Evolutionary conservation across 1,284 basidiomycete genomes (phyloP), one percentile per base, ranked within the genome.

Genomic region (Cutaneotrichosporon sp.): DNA sequence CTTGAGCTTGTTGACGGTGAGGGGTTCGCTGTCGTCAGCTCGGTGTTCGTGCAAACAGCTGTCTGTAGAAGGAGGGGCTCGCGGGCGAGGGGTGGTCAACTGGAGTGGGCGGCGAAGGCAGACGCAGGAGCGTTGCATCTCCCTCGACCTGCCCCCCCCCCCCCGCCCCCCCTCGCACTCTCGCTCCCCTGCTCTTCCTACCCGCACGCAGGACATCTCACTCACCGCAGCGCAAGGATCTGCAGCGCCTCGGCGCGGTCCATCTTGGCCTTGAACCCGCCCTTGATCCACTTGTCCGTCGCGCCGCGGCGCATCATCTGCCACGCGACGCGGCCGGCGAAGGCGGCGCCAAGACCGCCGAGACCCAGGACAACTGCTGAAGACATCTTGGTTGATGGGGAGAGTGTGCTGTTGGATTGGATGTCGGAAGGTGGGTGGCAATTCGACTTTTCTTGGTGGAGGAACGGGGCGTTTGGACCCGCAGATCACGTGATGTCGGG

Each of bases 201-300:
- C n/a, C n/a, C n/a, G n/a, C n/a, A n/a, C n/a, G n/a, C n/a, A n/a
- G n/a, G n/a, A n/a, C n/a, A n/a, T n/a, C n/a, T n/a, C n/a, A 84
- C 90, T 69, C 67, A 94, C 92, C 89, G 93, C 58, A 98, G 82
- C 18, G 94, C 95, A 29, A 98, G 84, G 69, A 99, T 89, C 66
- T 87, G 86, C 59, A 94, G 86, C 3, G 95, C 95, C 81, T 98
- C 95, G 67, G 88, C 90, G 74, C 90, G 85, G 77, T 98, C 95
- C 94, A 98, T 97, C 83, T 94, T 97, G 16, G 85, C 82, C 77
- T 89, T 90, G 86, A 99, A 99, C 1, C 95, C 95, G 63, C 95
- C 95, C 80, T 89, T 92, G 52, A 85, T 87, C 87, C 92, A 98
- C 77, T 95, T 86, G 52, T 94, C 89, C 13, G 85, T 88, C 13